These are phyloP conservation scores for Vaccinium vitisidaea DNA, from an alignment of 148 eudicot species.

Conservation along the genomic window DNA sequence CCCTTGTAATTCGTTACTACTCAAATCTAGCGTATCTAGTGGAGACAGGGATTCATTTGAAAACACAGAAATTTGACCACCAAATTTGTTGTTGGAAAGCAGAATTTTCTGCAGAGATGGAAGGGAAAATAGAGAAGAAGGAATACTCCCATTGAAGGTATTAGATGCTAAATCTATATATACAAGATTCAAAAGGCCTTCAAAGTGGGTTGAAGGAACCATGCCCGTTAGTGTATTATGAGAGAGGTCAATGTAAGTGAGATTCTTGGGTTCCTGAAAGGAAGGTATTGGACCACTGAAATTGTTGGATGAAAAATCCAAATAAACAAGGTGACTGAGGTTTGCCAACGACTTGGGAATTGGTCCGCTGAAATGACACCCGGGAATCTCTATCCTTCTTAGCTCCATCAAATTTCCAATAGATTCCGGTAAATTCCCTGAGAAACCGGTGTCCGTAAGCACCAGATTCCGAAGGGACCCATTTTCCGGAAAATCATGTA, in stretches of 20 bases:
- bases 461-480: constrained; percentile 22
- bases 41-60: not conserved
- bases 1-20: constrained; percentile 34
- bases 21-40: constrained; percentile 44
- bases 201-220: constrained; percentile 32
- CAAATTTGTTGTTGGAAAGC: constrained; percentile 34
- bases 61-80: constrained; percentile 15
- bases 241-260: constrained; percentile 37
- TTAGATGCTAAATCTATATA: constrained; percentile 34
- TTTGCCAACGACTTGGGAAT: constrained; percentile 32
- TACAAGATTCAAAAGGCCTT: not conserved
- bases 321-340: constrained; percentile 29
- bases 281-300: constrained; percentile 36
- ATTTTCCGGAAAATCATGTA: constrained; percentile 19
- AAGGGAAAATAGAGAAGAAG: constrained; percentile 38
- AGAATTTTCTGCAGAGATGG: not conserved
- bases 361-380: constrained; percentile 34
- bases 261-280: constrained; percentile 30
- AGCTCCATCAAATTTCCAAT: constrained; percentile 31
- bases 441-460: constrained; percentile 29
- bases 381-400: constrained; percentile 25
- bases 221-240: constrained; percentile 38
- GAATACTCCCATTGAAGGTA: constrained; percentile 43
- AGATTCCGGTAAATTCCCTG: constrained; percentile 31
- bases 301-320: constrained; percentile 31